Base-by-base conservation (phyloP, 2,329 filamentous ascomycete genomes). In the Colletotrichum sp. region DNA sequence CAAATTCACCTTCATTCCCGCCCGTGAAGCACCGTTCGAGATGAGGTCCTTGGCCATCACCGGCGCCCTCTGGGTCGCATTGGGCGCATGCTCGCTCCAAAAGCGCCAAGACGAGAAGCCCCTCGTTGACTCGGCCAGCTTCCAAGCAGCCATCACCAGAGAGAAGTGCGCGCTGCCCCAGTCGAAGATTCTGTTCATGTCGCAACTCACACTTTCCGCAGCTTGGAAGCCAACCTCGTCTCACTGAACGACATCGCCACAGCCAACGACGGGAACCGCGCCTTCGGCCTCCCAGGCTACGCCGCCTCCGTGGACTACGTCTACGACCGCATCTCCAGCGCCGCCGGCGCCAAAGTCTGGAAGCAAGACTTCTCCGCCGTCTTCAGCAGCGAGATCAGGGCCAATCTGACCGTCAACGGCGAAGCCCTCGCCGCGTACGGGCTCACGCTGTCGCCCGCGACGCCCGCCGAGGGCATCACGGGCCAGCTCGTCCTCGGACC, bases 231-330 rank as follows among this genome's bases (percentile, higher is more conserved):
- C 22, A 83, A 83, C 60, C 70, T 83, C 60, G 75, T 81, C 13
- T 77, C 77, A 3, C 80, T 83, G 24, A 81, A 80, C 26, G 80
- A 81, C 16, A 83, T 83, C n/a, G 82, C 82, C 7, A 81, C 80
- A 26, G 80, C 76, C 34, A 83, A 83, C 22, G 82, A 81, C 18
- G 82, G 82, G 9, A 83, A 83, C 59, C 79, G 82, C 8, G 82
- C 82, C 4, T 83, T 83, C 6, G 82, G 82, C 8, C 77, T 81
- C 18, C 81, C 82, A 1, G 82, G 82, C 22, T 83, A 83, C n/a
- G 77, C 66, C 10, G 88, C 83, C 36, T 85, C 84, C 2, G 79
- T 80, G 0, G 84, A 85, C 52, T 83, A 73, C 39, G 81, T 83
- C 44, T 82, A 79, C 65, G 71, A 73, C 26, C 79, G 81, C n/a